phyloP scores from a whole-genome alignment of 352 stramenopile species.

The Phytophthora cryptogea region DNA sequence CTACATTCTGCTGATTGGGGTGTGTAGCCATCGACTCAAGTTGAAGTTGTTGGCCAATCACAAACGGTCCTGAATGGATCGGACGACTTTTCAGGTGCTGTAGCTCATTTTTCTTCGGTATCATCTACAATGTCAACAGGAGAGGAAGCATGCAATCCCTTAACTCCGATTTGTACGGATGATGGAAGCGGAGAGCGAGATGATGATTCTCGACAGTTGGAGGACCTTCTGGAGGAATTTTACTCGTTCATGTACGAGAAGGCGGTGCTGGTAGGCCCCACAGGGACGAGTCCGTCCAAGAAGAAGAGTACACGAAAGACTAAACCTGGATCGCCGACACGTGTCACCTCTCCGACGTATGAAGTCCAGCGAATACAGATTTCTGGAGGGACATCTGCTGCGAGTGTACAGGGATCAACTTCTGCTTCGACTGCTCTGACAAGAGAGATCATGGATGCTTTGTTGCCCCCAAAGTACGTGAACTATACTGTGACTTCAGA shows the following conservation, averaged over 20 bases:
- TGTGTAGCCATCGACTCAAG: too few species aligned
- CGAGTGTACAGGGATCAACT: conserved; percentile 18
- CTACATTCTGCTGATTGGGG: too few species aligned
- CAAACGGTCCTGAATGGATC: neutral
- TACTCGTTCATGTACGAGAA: conserved; percentile 70
- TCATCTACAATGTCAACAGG: conserved; percentile 2
- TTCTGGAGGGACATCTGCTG: conserved; percentile 3
- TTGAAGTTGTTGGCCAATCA: too few species aligned
- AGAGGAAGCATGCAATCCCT: neutral
- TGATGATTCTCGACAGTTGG: conserved; percentile 27
- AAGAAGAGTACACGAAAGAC: conserved; percentile 17
- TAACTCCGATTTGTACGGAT: neutral
- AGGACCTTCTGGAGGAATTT: conserved; percentile 53
- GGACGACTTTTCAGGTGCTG: conserved; percentile 20
- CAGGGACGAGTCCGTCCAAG: conserved; percentile 37
- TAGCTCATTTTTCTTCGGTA: neutral
- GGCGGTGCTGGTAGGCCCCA: conserved; percentile 45
- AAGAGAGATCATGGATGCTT: conserved; percentile 65
- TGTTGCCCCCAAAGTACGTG: conserved; percentile 71
- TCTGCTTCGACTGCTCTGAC: conserved; percentile 24
- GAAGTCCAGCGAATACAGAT: conserved; percentile 14
- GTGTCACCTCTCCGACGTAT: conserved; percentile 27
- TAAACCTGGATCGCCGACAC: conserved; percentile 18
- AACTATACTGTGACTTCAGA: neutral
- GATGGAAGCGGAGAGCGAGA: conserved; percentile 7